phyloP scores from a whole-genome alignment of 108 stramenopile genomes.

The Pseudonitzschia multistriata region DNA sequence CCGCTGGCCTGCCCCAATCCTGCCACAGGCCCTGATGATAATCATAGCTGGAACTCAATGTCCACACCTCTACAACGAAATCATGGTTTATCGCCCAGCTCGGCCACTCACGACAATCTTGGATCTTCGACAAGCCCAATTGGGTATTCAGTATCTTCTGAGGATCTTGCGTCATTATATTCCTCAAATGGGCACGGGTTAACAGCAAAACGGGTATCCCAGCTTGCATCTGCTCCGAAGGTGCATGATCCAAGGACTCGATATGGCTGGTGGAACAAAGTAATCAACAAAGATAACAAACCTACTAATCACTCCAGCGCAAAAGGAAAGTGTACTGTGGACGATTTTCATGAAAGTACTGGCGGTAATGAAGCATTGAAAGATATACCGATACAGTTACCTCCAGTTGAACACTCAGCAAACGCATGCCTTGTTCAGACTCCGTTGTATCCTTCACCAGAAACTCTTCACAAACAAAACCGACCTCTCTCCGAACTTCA shows the following conservation, averaged over 20 bases:
- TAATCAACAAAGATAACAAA: not conserved
- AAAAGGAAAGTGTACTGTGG: not conserved
- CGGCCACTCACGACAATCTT: not conserved
- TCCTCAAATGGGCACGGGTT: not conserved
- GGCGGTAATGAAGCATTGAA: not conserved
- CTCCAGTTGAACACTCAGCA: slow-evolving; percentile 47
- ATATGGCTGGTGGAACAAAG: slow-evolving; percentile 43
- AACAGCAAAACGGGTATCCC: slow-evolving; percentile 5
- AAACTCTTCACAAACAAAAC: slow-evolving; percentile 64
- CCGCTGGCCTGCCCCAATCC: slow-evolving; percentile 77
- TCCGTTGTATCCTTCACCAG: slow-evolving; percentile 59
- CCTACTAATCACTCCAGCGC: not conserved
- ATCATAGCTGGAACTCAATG: slow-evolving; percentile 77
- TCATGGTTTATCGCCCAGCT: not conserved
- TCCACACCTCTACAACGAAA: slow-evolving; percentile 16
- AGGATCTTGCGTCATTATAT: not conserved
- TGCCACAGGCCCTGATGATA: slow-evolving; percentile 72
- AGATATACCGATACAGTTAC: slow-evolving; percentile 37
- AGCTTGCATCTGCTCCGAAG: slow-evolving; percentile 14
- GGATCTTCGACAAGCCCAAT: slow-evolving; percentile 5
- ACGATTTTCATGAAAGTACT: not conserved
- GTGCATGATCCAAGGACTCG: slow-evolving; percentile 30
- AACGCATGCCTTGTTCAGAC: slow-evolving; percentile 54
- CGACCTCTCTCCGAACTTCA: slow-evolving; percentile 61
- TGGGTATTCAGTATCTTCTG: not conserved